Base-by-base conservation (phyloP, 1,139 yeast species). In the Geotrichum bryndzae region DNA sequence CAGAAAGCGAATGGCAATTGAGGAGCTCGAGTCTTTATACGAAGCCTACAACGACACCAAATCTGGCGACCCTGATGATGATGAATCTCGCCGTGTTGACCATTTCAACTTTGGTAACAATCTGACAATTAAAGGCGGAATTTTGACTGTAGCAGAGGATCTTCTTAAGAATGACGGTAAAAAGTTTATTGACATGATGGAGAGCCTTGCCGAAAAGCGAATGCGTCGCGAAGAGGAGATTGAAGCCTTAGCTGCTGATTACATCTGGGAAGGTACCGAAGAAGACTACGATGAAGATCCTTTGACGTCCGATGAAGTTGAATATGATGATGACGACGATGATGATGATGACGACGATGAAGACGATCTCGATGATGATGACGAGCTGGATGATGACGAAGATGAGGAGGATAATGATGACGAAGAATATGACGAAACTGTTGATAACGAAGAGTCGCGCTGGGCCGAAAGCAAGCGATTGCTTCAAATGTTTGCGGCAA, bases 101-200 rank as follows among this genome's bases (percentile, higher is more conserved):
- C 65, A 72, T 53, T 73, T 72, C 63, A 71, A 73, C 58, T 75
- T 76, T 64, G 75, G 77, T 51, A 71, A 67, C 53, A 71, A 72
- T 51, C 66, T 76, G 27, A 71, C 77, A 3, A 73, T 77, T 45
- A 76, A 74, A 58, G 79, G 79, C 29, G 80, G 79, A 5, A 73
- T 85, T 29, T 78, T 85, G 58, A 81, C 83, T 15, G 87, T 89
- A 59, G 94, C 95, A 0, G 95, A 89, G 66, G 96, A 89, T 70
- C 74, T 90, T 41, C 77, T 88, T 62, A 84, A 83, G 65, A 87
- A 87, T 70, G 90, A 87, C 66, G 96, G 96, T 35, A 81, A 81
- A 67, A 81, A 84, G 60, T 88, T 89, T 68, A 82, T 90, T 53
- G 87, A 85, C 66, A 84, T 88, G 84, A 85, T 90, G 85, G 96